Evolutionary conservation across 78 protist species (phyloP), one percentile per base, ranked within the genome.

Genomic region (Chrysochromulina parva): DNA sequence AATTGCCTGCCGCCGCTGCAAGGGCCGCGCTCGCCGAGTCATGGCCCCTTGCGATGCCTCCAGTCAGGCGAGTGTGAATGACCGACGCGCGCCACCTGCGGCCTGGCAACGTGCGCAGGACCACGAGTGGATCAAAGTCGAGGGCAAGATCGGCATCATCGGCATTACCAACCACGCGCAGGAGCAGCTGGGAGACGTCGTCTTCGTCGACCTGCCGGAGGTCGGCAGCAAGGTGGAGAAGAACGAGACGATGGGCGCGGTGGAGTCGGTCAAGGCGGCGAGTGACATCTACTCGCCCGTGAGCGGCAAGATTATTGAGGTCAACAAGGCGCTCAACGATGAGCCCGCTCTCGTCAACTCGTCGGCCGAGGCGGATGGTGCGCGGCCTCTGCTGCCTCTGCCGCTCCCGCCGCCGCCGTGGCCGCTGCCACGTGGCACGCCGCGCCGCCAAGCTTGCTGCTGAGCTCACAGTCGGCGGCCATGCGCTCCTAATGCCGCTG

Each of bases 151-250:
- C 14, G 88, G 86, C 54, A 55, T 26, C 11, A 60, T 81, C 48
- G 92, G 91, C 52, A 89, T 89, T 85, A 67, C 92, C 9, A 69
- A 89, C 62, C 76, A 89, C 66, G 92, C 92, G 89, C 89, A 78
- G 78, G 57, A 52, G 60, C 82, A 89, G 87, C 85, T 89, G 52
- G 92, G 92, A 67, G 92, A 90, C 67, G 57, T 90, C 38, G 92
- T 90, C 22, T 90, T 28, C 65, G 92, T 90, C 53, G 92, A 90
- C 54, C 88, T 90, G 58, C 92, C 92, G 6, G 86, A 81, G 88
- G 91, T 88, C 14, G 91, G 91, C 65, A n/a, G 26, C 9, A 71
- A 2, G 19, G 10, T 89, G 20, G 48, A 76, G 38, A 22, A 16
- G 54, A 48, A 60, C 55, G 82, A 55, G 28, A 55, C 88, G 17